Evolutionary conservation across 2,329 filamentous ascomycete species (phyloP).

Genomic region (Botryotinia calthae): DNA sequence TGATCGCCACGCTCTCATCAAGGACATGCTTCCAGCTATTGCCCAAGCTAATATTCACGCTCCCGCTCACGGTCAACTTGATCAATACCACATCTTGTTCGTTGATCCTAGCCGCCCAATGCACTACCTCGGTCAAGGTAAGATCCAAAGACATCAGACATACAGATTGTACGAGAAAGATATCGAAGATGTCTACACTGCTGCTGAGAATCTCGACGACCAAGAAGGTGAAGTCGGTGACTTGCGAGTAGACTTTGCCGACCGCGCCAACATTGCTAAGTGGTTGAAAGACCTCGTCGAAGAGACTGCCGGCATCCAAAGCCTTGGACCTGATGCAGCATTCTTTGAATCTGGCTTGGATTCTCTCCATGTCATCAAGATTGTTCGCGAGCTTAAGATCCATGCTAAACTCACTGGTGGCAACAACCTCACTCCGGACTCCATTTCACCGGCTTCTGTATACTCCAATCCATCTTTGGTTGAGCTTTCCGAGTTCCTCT

Average conservation of each 20-base stretch:
- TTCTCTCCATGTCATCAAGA: conserved; percentile 24
- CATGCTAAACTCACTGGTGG: conserved; percentile 21
- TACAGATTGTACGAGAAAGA: conserved; percentile 37
- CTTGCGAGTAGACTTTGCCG: conserved; percentile 21
- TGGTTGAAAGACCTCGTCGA: conserved; percentile 19
- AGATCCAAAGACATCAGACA: conserved; percentile 39
- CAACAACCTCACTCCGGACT: conserved; percentile 16
- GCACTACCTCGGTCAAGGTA: conserved; percentile 40
- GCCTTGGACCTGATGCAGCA: conserved; percentile 17
- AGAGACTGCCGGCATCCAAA: conserved; percentile 19
- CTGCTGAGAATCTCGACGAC: conserved; percentile 25
- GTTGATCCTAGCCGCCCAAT: conserved; percentile 38
- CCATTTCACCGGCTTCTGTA: conserved; percentile 15
- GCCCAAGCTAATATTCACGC: conserved; percentile 36
- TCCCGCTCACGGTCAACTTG: conserved; percentile 37
- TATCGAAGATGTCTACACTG: conserved; percentile 39
- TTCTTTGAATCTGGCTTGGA: conserved; percentile 26
- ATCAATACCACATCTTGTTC: conserved; percentile 37
- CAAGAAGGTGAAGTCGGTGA: conserved; percentile 5
- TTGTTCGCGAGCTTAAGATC: conserved; percentile 23
- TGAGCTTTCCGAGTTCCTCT: conserved; percentile 20
- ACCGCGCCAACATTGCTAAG: conserved; percentile 17
- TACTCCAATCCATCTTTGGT: conserved; percentile 22
- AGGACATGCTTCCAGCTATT: conserved; percentile 38
- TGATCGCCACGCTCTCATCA: conserved; percentile 22